Conservation (phyloP, 2,329 filamentous ascomycete genomes). For the Arthroderma uncinatum region DNA sequence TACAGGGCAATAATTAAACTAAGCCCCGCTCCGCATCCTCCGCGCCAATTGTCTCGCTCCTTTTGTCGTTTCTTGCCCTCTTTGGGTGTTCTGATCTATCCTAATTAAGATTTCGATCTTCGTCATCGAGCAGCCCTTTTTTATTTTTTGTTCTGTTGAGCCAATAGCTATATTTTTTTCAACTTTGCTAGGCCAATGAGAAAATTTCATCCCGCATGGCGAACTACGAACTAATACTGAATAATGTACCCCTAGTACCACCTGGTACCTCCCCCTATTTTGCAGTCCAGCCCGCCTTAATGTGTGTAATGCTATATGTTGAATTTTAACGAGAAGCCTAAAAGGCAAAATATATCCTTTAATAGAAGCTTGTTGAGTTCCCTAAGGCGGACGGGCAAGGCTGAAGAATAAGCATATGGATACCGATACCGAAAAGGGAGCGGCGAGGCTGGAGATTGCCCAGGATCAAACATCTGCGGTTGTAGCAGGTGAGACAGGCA, state of each 20-base stretch:
- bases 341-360: not conserved
- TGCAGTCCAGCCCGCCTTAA: not conserved
- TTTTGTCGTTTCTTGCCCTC: not conserved
- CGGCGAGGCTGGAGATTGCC: not conserved
- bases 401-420: not conserved
- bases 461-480: not conserved
- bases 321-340: not conserved
- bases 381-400: constrained; percentile 2
- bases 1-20: not conserved
- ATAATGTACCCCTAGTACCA: not conserved
- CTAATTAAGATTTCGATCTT: not conserved
- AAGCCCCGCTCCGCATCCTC: not conserved
- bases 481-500: constrained; percentile 1
- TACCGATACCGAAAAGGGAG: not conserved
- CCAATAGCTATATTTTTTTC: not conserved
- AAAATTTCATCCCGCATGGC: not conserved
- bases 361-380: not conserved
- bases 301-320: not conserved
- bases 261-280: not conserved
- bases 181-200: not conserved
- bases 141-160: not conserved
- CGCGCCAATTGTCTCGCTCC: not conserved
- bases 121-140: not conserved
- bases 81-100: not conserved
- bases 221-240: not conserved